Evolutionary conservation across 2,329 filamentous ascomycete genomes (phyloP).

Genomic region (Alternaria angustiovoidea): DNA sequence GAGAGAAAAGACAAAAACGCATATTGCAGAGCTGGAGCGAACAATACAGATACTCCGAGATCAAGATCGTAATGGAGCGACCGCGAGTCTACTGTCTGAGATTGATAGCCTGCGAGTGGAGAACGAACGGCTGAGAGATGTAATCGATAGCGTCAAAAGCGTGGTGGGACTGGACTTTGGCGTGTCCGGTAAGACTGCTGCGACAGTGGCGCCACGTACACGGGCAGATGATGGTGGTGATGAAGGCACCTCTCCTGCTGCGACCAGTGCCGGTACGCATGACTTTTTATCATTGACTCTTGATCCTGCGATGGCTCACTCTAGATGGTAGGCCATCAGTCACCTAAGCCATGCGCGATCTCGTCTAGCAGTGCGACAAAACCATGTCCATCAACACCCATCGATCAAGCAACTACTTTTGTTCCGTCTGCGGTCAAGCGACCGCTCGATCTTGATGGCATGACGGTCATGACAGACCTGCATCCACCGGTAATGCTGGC

Average conservation of each 20-base stretch:
- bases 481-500: constrained; percentile 1
- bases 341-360: constrained; percentile 27
- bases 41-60: constrained; percentile 47
- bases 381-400: constrained; percentile 19
- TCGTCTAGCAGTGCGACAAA: constrained; percentile 29
- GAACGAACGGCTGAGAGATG: constrained; percentile 44
- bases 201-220: not conserved
- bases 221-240: constrained; percentile 13
- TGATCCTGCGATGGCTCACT: constrained; percentile 25
- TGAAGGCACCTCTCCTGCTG: constrained; percentile 25
- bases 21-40: constrained; percentile 48
- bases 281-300: constrained; percentile 4
- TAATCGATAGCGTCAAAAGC: constrained; percentile 47
- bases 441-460: constrained; percentile 44
- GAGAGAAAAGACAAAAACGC: constrained; percentile 49
- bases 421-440: constrained; percentile 15
- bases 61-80: constrained; percentile 45
- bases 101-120: constrained; percentile 43
- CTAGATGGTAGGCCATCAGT: constrained; percentile 34
- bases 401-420: constrained; percentile 20
- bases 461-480: constrained; percentile 35
- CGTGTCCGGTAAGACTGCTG: constrained; percentile 20
- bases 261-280: constrained; percentile 39
- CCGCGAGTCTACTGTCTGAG: constrained; percentile 41
- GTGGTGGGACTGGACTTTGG: constrained; percentile 36